Evolutionary conservation across 768 basidiomycete genomes (phyloP).

Genomic region (Panus rudis): DNA sequence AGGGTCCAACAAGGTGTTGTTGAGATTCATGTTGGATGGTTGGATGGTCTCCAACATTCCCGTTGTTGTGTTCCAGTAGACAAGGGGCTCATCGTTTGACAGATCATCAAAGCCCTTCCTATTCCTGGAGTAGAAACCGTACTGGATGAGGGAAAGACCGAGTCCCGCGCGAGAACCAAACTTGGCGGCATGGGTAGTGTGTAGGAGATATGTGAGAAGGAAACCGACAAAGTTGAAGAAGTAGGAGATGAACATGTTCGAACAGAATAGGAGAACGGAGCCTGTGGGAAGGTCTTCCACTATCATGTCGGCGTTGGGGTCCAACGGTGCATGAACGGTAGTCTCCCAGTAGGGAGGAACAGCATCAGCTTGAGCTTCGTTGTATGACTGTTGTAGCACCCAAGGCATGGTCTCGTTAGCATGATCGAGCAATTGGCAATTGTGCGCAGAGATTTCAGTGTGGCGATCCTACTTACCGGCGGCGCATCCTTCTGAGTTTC

Average conservation of each 20-base stretch:
- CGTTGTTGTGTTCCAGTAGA: constrained; percentile 13
- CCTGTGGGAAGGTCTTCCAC: constrained; percentile 91
- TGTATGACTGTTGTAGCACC: constrained; percentile 56
- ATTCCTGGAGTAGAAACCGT: constrained; percentile 47
- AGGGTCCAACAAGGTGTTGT: neutral
- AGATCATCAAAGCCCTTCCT: constrained; percentile 6
- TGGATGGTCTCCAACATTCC: constrained; percentile 5
- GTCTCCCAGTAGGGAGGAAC: constrained; percentile 98
- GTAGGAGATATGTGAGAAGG: constrained; percentile 87
- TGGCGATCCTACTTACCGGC: constrained; percentile 63
- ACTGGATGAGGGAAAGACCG: constrained; percentile 93
- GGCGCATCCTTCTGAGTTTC: constrained; percentile 76
- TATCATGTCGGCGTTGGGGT: constrained; percentile 59
- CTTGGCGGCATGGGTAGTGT: constrained; percentile 88
- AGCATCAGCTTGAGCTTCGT: constrained; percentile 79
- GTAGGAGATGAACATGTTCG: constrained; percentile 80
- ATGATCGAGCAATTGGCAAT: neutral
- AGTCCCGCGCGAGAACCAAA: constrained; percentile 91
- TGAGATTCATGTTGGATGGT: neutral
- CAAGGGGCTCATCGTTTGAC: constrained; percentile 8
- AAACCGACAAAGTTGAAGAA: constrained; percentile 98
- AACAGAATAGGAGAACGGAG: constrained; percentile 61
- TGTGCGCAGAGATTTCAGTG: too few species aligned
- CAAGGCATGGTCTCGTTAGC: neutral
- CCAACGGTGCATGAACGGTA: constrained; percentile 75